Percentiles rank a stretch among this genome's conserved stretches.
Evolutionary conservation across 2,329 filamentous ascomycete genomes (phyloP).

Genomic region (Fusarium anguioides): DNA sequence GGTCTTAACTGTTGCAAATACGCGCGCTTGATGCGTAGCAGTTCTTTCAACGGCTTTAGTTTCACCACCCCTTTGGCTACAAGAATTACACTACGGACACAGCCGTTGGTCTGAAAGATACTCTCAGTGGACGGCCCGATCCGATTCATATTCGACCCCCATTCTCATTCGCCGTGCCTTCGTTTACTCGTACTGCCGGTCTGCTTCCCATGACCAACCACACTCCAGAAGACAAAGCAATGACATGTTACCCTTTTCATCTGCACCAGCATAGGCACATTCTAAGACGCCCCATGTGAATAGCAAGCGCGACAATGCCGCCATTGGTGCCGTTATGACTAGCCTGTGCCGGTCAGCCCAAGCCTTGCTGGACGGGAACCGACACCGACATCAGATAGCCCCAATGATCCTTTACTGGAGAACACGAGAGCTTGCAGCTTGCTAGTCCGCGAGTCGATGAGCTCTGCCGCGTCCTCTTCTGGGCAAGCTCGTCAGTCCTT

Average conservation of each 20-base stretch:
- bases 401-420: conserved; percentile 33
- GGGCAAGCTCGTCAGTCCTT: conserved; percentile 27
- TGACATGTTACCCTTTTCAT: conserved; percentile 23
- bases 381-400: conserved; percentile 34
- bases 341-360: conserved; percentile 27
- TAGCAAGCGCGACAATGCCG: conserved; percentile 19
- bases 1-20: conserved; percentile 26
- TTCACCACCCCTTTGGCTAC: conserved; percentile 41
- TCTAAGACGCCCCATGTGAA: conserved; percentile 9
- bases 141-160: conserved; percentile 37
- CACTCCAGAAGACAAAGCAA: conserved; percentile 22
- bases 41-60: conserved; percentile 38
- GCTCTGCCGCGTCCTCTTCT: conserved; percentile 32
- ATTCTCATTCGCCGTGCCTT: conserved; percentile 37
- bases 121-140: conserved; percentile 45
- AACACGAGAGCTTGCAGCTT: conserved; percentile 40
- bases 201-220: conserved; percentile 20
- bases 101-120: conserved; percentile 30
- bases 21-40: conserved; percentile 32
- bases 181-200: conserved; percentile 35
- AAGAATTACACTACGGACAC: conserved; percentile 31
- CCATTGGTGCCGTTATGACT: conserved; percentile 21
- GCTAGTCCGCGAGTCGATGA: conserved; percentile 24
- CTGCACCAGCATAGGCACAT: conserved; percentile 13
- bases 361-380: conserved; percentile 36